These are phyloP conservation scores for Leccinum fibrillosum DNA, from an alignment of 768 basidiomycete genomes.

Conservation along the genomic window DNA sequence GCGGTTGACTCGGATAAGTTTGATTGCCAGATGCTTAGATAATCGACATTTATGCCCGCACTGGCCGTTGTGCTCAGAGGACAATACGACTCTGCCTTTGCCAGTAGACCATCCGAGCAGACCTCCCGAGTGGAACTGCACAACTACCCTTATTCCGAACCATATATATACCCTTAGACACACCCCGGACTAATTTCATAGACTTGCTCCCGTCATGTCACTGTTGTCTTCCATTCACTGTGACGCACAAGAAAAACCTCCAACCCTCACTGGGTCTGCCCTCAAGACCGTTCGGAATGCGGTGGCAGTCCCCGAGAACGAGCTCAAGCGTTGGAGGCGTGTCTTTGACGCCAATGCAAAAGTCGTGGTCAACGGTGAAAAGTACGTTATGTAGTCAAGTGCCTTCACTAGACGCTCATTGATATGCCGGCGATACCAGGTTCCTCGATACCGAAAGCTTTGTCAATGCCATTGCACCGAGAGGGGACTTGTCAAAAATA, in stretches of 20 bases:
- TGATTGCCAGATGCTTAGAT: conserved; percentile 27
- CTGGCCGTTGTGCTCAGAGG: not conserved
- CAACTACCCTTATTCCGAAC: conserved; percentile 17
- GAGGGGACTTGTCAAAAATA: conserved; percentile 81
- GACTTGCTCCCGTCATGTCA: conserved; percentile 33
- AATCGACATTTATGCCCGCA: conserved; percentile 35
- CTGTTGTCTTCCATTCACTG: conserved; percentile 45
- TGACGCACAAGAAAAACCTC: conserved; percentile 41
- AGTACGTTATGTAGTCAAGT: conserved; percentile 48
- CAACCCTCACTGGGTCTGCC: conserved; percentile 50
- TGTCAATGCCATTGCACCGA: conserved; percentile 92
- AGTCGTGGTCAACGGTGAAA: conserved; percentile 67
- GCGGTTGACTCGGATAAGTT: conserved; percentile 28
- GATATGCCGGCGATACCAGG: conserved; percentile 39
- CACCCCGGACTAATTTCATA: conserved; percentile 29
- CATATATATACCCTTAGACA: conserved; percentile 36
- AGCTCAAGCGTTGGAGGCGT: conserved; percentile 85
- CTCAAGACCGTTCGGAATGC: conserved; percentile 65
- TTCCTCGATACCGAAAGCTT: conserved; percentile 86
- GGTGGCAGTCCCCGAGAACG: conserved; percentile 71
- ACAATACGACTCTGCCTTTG: conserved; percentile 5
- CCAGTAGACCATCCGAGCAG: conserved; percentile 10
- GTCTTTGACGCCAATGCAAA: conserved; percentile 85
- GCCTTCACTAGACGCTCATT: conserved; percentile 19
- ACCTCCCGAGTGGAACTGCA: conserved; percentile 14